Conservation (phyloP, 1,284 basidiomycete genomes). For the Fomes fomentarius region DNA sequence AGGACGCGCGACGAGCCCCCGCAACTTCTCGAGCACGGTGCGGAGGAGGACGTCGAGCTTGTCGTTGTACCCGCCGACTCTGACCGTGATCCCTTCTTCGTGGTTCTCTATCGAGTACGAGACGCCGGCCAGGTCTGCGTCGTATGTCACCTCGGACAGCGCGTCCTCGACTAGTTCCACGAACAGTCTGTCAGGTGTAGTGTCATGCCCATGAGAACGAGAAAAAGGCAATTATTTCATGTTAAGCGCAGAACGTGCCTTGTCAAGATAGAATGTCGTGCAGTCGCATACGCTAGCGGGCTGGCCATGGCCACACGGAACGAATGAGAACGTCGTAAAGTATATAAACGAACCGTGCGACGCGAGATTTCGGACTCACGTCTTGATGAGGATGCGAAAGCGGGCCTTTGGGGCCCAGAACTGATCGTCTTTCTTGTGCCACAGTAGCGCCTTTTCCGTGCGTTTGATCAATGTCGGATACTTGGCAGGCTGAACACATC, state of each 20-base stretch:
- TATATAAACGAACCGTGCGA: too few species aligned
- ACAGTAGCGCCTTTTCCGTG: constrained; percentile 23
- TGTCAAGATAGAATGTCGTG: constrained; percentile 31
- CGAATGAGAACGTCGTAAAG: too few species aligned
- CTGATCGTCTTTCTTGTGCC: constrained; percentile 37
- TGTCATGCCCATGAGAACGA: constrained; percentile 24
- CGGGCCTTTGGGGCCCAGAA: constrained; percentile 37
- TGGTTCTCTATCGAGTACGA: constrained; percentile 51
- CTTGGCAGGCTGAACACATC: constrained; percentile 24
- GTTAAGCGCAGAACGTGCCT: constrained; percentile 18
- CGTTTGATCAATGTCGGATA: constrained; percentile 25
- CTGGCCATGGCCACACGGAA: constrained; percentile 17
- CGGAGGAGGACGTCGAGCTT: constrained; percentile 61
- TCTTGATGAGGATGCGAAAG: constrained; percentile 28
- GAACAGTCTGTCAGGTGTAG: constrained; percentile 25
- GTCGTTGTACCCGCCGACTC: constrained; percentile 67
- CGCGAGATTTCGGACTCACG: too few species aligned
- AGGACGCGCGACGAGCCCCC: constrained; percentile 19
- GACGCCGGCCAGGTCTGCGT: constrained; percentile 68
- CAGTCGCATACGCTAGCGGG: constrained; percentile 29
- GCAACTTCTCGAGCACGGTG: constrained; percentile 28
- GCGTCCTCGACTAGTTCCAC: constrained; percentile 37
- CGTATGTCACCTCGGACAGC: constrained; percentile 49
- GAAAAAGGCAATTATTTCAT: not conserved
- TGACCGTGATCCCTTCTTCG: constrained; percentile 47